Evolutionary conservation across 2,329 filamentous ascomycete genomes (phyloP), one percentile per base, ranked within the genome.

Genomic region (Boeremia lycopersici): DNA sequence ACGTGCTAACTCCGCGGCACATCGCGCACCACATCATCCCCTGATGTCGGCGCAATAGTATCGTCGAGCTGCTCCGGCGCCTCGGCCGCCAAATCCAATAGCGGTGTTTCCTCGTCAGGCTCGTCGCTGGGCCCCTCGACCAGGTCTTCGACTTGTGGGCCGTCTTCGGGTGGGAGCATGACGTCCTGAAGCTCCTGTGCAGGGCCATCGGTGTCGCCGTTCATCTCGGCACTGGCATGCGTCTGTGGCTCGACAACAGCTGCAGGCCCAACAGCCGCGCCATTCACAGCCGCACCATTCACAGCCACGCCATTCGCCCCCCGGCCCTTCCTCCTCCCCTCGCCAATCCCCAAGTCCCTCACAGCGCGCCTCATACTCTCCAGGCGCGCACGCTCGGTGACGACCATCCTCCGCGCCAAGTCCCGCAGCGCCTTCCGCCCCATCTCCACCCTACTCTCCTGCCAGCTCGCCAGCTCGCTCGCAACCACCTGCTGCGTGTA

Each of bases 401-500:
- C 85, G 25, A 98, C 80, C 83, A 93, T 92, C 29, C 86, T 85
- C 68, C 82, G 84, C 15, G 90, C 93, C 64, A 96, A 85, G 41
- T 91, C 86, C 61, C 83, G 85, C 57, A 97, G 84, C 26, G 91
- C 90, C 54, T 84, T 84, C 57, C 87, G 81, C 1, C 90, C 92
- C 77, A 90, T 86, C 67, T 84, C 86, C 62, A 91, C 90, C 68
- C 96, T 87, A 78, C 92, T 85, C 35, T 96, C 91, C 69, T 96
- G 93, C 91, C 95, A 99, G 13, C 90, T 92, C 0, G 95, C 95
- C 51, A 99, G 76, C 77, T 99, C 95, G 1, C 86, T 84, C 6
- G 96, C 93, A 23, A 98, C 93, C 12, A 93, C 91, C 74, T 96
- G 91, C 77, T 97, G 93, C 42, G 93, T 96, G 74, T 95, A 96